These are phyloP conservation scores for Cordyceps cateniannulata DNA, from an alignment of 2,329 filamentous ascomycete genomes.

Conservation along the genomic window DNA sequence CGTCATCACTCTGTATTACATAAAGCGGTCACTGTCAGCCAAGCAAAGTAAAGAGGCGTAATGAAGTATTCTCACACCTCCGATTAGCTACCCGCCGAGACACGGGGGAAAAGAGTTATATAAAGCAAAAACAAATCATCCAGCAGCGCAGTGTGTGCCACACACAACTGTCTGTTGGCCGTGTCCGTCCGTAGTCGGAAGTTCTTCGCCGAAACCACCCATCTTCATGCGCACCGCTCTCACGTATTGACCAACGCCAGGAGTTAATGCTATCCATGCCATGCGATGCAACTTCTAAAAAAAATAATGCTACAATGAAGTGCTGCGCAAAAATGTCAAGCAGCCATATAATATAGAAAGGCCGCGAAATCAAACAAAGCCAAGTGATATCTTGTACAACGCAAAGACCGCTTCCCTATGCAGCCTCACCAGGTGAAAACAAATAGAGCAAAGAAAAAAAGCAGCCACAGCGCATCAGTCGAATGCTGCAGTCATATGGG, in stretches of 20 bases:
- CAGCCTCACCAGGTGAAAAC: not conserved
- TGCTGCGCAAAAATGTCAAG: not conserved
- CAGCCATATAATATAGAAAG: not conserved
- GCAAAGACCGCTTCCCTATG: not conserved
- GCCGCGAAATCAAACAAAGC: conserved; percentile 8
- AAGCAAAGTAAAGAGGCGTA: not conserved
- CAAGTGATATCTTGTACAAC: conserved; percentile 6
- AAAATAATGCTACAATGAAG: not conserved
- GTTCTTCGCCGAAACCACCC: not conserved
- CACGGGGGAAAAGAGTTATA: not conserved
- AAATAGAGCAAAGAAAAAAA: not conserved
- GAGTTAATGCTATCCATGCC: conserved; percentile 15
- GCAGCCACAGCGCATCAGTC: not conserved
- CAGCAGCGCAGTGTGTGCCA: not conserved
- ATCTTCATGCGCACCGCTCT: not conserved
- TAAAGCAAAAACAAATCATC: conserved; percentile 3
- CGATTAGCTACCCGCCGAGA: not conserved
- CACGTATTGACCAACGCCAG: conserved; percentile 11
- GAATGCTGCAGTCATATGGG: not conserved
- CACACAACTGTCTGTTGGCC: not conserved
- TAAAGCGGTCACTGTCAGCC: no score
- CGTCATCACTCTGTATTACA: no score
- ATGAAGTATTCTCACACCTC: not conserved
- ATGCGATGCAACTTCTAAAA: conserved; percentile 14
- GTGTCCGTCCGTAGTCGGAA: not conserved